phyloP scores from a whole-genome alignment of 805 yeast genomes.

The Starmerella scarabaei region DNA sequence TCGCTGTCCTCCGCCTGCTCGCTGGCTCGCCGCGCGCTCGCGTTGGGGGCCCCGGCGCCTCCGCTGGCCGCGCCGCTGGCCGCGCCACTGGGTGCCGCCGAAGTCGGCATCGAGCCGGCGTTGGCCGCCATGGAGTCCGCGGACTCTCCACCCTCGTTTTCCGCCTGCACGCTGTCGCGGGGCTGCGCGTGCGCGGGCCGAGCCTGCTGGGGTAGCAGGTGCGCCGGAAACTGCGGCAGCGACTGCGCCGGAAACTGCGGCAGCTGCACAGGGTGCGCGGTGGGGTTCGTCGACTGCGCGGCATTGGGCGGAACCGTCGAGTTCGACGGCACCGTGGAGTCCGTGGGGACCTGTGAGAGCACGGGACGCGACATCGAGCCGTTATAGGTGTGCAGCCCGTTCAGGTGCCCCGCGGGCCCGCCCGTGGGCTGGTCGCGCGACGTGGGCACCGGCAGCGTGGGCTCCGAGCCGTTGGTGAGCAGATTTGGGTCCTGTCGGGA shows the following conservation, averaged over 20 bases:
- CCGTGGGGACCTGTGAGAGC: not conserved
- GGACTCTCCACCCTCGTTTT: not conserved
- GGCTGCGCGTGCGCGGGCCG: slow-evolving; percentile 2
- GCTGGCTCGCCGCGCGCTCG: not conserved
- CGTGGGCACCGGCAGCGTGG: not conserved
- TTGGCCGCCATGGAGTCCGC: not conserved
- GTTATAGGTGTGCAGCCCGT: not conserved
- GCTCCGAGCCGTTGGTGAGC: slow-evolving; percentile 1
- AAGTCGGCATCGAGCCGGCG: not conserved
- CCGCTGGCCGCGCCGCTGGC: not conserved
- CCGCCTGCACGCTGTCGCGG: slow-evolving; percentile 15
- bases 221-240: not conserved
- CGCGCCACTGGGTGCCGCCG: not conserved
- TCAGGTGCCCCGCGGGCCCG: not conserved
- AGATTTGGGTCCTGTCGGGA: not conserved
- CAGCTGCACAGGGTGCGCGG: not conserved
- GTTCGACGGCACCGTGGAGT: not conserved
- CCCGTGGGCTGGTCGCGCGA: slow-evolving; percentile 3
- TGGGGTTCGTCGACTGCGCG: not conserved
- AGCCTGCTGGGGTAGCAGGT: not conserved
- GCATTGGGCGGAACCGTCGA: not conserved
- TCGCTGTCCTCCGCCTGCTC: not conserved
- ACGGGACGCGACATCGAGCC: not conserved
- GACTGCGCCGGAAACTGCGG: not conserved
- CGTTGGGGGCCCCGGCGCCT: not conserved